Evolutionary conservation across 2,329 filamentous ascomycete genomes (phyloP).

Genomic region (Scedosporium boydii): DNA sequence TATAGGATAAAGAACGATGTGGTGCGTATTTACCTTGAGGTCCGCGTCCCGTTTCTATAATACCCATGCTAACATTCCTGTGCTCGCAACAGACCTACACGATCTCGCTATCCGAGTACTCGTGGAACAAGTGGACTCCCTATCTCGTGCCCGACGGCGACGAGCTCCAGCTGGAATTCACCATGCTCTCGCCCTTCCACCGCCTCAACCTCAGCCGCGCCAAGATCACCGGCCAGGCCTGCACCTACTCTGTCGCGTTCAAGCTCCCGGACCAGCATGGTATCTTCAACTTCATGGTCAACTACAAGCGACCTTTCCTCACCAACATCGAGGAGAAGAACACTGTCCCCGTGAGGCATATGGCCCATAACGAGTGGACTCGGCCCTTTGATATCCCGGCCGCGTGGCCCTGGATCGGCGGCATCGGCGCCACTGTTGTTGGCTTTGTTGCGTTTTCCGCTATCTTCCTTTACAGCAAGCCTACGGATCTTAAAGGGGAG

Average conservation of each 20-base stretch:
- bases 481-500: conserved; percentile 22
- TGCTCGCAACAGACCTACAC: conserved; percentile 48
- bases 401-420: conserved; percentile 90
- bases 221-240: conserved; percentile 52
- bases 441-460: conserved; percentile 81
- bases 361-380: conserved; percentile 94
- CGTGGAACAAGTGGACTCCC: conserved; percentile 62
- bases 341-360: conserved; percentile 89
- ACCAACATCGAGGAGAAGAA: conserved; percentile 87
- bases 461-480: conserved; percentile 71
- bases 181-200: conserved; percentile 97
- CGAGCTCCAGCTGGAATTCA: conserved; percentile 86
- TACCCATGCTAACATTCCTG: conserved; percentile 28
- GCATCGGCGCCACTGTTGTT: conserved; percentile 71
- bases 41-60: background rate
- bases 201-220: conserved; percentile 62
- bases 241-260: conserved; percentile 67
- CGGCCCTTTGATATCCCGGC: conserved; percentile 82
- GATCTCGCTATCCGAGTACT: conserved; percentile 83
- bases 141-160: conserved; percentile 64
- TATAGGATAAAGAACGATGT: conserved; percentile 97
- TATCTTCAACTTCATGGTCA: conserved; percentile 96
- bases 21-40: conserved; percentile 45
- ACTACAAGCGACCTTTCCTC: conserved; percentile 93
- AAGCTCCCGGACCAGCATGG: conserved; percentile 91